Evolutionary conservation across 176 grass and related monocot species (phyloP).

Genomic region (Eragrostis nindensis): DNA sequence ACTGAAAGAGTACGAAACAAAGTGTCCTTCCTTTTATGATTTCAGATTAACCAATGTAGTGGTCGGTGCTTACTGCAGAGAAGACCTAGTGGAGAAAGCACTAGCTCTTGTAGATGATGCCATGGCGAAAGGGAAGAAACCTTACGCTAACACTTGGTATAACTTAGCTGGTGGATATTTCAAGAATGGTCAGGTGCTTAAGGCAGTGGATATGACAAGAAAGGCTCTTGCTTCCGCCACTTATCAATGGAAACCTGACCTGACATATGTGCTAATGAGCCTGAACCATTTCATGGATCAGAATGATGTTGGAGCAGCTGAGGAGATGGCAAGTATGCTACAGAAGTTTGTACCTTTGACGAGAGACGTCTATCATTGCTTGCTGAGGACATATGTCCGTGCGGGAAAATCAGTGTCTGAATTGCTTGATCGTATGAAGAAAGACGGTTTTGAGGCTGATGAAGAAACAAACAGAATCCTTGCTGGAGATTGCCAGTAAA

Average conservation of each 20-base stretch:
- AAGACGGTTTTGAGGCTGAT: constrained; percentile 58
- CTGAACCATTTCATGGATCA: constrained; percentile 51
- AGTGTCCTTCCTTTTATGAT: constrained; percentile 35
- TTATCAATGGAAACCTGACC: constrained; percentile 51
- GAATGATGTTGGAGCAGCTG: constrained; percentile 65
- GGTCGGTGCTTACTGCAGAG: constrained; percentile 52
- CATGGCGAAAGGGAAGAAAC: constrained; percentile 48
- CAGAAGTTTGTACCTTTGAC: constrained; percentile 43
- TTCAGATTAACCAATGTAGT: constrained; percentile 41
- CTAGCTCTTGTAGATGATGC: constrained; percentile 50
- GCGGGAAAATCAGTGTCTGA: constrained; percentile 36
- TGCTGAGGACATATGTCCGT: constrained; percentile 51
- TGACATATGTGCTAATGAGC: constrained; percentile 43
- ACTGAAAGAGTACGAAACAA: constrained; percentile 57
- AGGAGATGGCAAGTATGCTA: constrained; percentile 54
- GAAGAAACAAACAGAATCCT: constrained; percentile 58
- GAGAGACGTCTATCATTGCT: constrained; percentile 56
- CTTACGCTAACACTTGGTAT: constrained; percentile 51
- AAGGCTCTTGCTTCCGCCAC: constrained; percentile 43
- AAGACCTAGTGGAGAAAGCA: constrained; percentile 61
- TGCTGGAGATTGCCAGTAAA: constrained; percentile 34
- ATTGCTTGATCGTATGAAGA: constrained; percentile 60
- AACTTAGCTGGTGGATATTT: constrained; percentile 58
- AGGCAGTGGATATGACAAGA: constrained; percentile 56
- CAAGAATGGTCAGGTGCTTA: constrained; percentile 39